Base-by-base conservation (phyloP, 495 filamentous ascomycete species). In the Lasiosphaeriaceae sp. region DNA sequence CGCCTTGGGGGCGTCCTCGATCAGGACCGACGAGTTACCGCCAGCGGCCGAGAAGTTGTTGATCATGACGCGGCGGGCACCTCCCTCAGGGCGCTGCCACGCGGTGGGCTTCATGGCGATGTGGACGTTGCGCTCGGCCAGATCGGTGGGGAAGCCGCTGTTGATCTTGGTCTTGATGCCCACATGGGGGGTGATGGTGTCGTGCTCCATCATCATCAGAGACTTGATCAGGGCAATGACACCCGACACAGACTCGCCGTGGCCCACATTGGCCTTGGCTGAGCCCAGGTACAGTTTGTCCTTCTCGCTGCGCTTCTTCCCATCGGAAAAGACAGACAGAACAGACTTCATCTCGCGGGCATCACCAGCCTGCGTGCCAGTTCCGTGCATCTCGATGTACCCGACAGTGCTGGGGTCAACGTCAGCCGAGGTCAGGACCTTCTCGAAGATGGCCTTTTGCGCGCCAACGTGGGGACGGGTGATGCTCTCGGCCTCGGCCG, bases 341-440 rank as follows among this genome's bases (percentile, higher is more conserved):
- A 92, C 86, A 9, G 84, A 86, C 19, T 76, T 70, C 85, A 91
- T 88, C 66, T 93, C 89, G 2, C 79, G 80, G 0, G 81, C 83
- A 65, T 93, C 89, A 17, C 52, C 89, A 22, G 82, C 86, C 63
- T 90, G 87, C 0, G 89, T 92, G n/a, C 89, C 89, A 1, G 89
- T 92, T 22, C 89, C 89, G 62, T 93, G 89, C 82, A 90, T 89
- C 66, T 93, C 89, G 20, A 92, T 79, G 58, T 91, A 92, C 68
- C 81, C 82, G 20, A 92, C 70, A 24, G 88, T 81, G 52, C 80
- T 79, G 1, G 89, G 84, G 49, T 87, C 78, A 6, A 87, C 74
- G 26, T 82, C 79, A 7, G 85, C 83, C 24, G 84, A 73, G 41
- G 82, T 77, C 22, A 91, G 73, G 37, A 92, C 74, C 19, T 82